Conservation (phyloP, 1,284 basidiomycete genomes). For the Ustilago xerochloae region DNA sequence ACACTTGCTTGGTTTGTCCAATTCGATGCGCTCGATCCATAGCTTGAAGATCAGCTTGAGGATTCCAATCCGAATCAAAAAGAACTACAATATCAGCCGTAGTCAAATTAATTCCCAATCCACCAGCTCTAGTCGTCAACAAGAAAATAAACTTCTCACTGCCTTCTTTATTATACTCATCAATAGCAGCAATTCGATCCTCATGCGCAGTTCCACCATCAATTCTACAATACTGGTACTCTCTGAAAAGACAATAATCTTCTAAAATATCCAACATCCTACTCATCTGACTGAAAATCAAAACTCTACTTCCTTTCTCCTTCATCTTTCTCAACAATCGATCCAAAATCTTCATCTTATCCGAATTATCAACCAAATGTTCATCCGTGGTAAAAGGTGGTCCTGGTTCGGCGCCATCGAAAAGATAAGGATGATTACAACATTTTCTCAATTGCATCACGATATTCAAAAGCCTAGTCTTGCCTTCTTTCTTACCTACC, state of each 20-base stretch:
- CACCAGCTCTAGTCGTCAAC: conserved; percentile 97
- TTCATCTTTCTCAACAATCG: conserved; percentile 87
- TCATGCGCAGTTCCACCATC: conserved; percentile 96
- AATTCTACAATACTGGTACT: conserved; percentile 89
- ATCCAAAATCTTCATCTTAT: conserved; percentile 98
- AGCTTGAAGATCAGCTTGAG: conserved; percentile 97
- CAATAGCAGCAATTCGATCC: conserved; percentile 93
- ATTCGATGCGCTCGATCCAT: conserved; percentile 99
- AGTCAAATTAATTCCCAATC: conserved; percentile 96
- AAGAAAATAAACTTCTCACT: conserved; percentile 98
- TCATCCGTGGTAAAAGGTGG: conserved; percentile 99
- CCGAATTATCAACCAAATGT: conserved; percentile 91
- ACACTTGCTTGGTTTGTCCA: conserved; percentile 98
- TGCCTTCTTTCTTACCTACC: conserved; percentile 89
- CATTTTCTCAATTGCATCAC: conserved; percentile 88
- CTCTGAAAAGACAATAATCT: conserved; percentile 94
- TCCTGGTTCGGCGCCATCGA: conserved; percentile 79
- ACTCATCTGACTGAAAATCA: conserved; percentile 99
- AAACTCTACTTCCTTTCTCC: conserved; percentile 89
- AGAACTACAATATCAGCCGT: conserved; percentile 94
- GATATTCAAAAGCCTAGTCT: conserved; percentile 97
- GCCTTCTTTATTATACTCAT: conserved; percentile 95
- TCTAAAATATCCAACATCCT: conserved; percentile 94
- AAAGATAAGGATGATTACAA: conserved; percentile 75
- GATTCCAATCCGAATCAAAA: conserved; percentile 99